Base-by-base conservation (phyloP, 108 stramenopile genomes). In the Cyclotella distinguenda region DNA sequence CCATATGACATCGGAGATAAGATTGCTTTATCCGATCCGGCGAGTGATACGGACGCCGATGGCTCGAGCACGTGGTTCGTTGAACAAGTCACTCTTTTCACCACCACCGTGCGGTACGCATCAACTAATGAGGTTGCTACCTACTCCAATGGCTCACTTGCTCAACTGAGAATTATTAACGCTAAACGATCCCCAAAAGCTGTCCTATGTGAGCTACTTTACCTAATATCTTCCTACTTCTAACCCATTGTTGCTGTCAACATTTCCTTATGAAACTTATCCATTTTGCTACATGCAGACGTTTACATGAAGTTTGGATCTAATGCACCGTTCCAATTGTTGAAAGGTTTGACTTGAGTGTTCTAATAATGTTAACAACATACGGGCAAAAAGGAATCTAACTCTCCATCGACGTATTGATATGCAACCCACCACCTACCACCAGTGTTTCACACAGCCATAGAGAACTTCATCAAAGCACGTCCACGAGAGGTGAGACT, bases 1-100 rank as follows among this genome's bases (percentile, higher is more conserved):
- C 88, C 88, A 3, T 89, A 86, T 64, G 82, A 75, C 43, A 83
- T 89, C 57, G 88, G 88, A 34, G 88, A 89, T 40, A 65, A 82
- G 10, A 86, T 88, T 56, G 22, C 72, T 31, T 48, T 84, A 26
- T 63, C 71, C 4, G 66, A 82, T 55, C 68, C 79, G 1, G 52
- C 78, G 23, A 23, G 9, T 1, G 78, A 78, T 21, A 78, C 84
- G 18, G 57, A 35, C 49, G 18, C 74, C 8, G 56, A 39, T 28
- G 88, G 88, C 26, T 62, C 68, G 6, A 70, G 66, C 25, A 79
- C 64, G 2, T 79, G 77, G 77, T 79, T 79, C 54, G 77, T 79
- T 27, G 72, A 79, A 27, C 54, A 56, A 27, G 70, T 79, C 5
- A 54, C 68, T 33, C 50, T 79, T 23, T 79, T 62, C 51, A 58